A percentile compares a stretch with the other conserved stretches of the same genome.
Conservation (phyloP, 371 early-diverging fungal genomes). For the Scutellospora calospora region DNA sequence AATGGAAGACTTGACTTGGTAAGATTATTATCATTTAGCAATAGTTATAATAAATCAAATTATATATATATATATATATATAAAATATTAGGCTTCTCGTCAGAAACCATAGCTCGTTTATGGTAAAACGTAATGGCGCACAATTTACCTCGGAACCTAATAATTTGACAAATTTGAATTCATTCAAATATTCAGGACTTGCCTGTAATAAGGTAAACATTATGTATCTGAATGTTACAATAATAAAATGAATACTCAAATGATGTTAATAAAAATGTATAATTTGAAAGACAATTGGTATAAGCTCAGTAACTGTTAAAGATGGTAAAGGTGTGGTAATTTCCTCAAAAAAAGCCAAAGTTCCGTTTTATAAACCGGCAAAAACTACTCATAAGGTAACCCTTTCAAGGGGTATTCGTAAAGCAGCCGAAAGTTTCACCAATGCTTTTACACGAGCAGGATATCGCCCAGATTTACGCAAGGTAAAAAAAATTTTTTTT, state of each 20-base stretch:
- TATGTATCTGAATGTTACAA: neutral
- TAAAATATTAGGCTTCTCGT: constrained; percentile 84
- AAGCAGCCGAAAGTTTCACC: constrained; percentile 73
- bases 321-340: constrained; percentile 69
- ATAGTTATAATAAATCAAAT: too few relatives aligned
- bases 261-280: neutral
- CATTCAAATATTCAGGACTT: constrained; percentile 88
- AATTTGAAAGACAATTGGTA: constrained; percentile 62
- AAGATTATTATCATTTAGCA: too few relatives aligned
- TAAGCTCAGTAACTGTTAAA: constrained; percentile 60
- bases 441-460: constrained; percentile 69
- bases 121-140: constrained; percentile 88
- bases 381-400: constrained; percentile 64
- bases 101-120: constrained; percentile 87
- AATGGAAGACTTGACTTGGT: too few relatives aligned
- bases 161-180: constrained; percentile 87
- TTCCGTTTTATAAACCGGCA: constrained; percentile 62
- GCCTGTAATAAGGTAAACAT: constrained; percentile 76
- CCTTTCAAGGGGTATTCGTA: constrained; percentile 73
- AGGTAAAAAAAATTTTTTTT: constrained; percentile 56
- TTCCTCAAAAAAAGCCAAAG: constrained; percentile 69
- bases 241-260: neutral
- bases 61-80: neutral
- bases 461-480: constrained; percentile 85
- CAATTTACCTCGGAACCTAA: constrained; percentile 83